Evolutionary conservation across 345 rosid genomes (phyloP).

Genomic region (Lepidium aucheri): DNA sequence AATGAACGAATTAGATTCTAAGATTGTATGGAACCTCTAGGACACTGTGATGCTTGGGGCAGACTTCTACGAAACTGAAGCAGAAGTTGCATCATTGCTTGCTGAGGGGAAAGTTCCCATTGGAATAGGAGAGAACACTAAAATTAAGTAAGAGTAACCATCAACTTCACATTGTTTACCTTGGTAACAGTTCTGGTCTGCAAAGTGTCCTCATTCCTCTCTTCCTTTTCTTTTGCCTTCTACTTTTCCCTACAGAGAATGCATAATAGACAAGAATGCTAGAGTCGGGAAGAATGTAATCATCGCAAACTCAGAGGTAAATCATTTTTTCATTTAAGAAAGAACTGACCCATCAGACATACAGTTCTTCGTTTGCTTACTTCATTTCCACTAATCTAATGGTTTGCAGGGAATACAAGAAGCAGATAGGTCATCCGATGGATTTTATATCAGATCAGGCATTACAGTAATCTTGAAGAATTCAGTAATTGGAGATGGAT

Average conservation of each 20-base stretch:
- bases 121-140: conserved; percentile 83
- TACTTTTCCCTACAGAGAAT: conserved; percentile 43
- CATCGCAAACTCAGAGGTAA: conserved; percentile 82
- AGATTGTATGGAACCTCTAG: conserved; percentile 29
- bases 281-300: conserved; percentile 85
- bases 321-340: not conserved
- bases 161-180: conserved; percentile 9
- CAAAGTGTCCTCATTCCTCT: not conserved
- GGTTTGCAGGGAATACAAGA: conserved; percentile 67
- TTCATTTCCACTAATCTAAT: not conserved
- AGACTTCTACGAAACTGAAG: conserved; percentile 77
- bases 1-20: not conserved
- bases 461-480: conserved; percentile 57
- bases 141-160: conserved; percentile 44
- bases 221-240: not conserved
- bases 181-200: not conserved
- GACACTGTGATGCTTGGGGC: conserved; percentile 96
- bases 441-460: conserved; percentile 81
- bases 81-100: conserved; percentile 47
- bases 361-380: not conserved
- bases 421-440: conserved; percentile 78
- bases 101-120: conserved; percentile 69
- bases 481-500: conserved; percentile 54
- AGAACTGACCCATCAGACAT: not conserved
- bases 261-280: conserved; percentile 95